phyloP scores from a whole-genome alignment of 257 asterid genomes.

The Paulownia fortunei region DNA sequence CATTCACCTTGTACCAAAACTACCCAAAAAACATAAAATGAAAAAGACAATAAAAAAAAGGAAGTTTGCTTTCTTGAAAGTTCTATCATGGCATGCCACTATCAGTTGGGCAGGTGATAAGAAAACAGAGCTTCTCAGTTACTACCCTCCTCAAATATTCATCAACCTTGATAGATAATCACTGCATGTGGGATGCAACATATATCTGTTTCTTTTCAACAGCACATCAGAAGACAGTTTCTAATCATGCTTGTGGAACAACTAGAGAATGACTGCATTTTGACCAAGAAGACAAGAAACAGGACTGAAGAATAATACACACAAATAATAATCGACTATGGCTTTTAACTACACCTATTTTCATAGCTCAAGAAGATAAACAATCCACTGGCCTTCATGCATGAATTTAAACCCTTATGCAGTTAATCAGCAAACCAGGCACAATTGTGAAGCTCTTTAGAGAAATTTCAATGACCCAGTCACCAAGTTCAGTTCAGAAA shows the following conservation, averaged over 20 bases:
- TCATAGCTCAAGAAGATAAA: not conserved
- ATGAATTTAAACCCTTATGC: not conserved
- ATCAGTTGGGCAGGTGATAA: not conserved
- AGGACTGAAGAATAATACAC: not conserved
- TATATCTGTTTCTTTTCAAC: too few relatives aligned
- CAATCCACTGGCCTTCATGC: too few relatives aligned
- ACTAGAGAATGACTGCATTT: too few relatives aligned
- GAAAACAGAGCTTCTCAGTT: not conserved
- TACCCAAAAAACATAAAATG: not conserved
- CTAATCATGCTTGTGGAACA: not conserved
- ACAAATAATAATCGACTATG: too few relatives aligned
- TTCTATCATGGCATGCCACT: too few relatives aligned
- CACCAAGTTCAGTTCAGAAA: not conserved
- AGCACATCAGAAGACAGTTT: too few relatives aligned
- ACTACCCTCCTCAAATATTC: not conserved
- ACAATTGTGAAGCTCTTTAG: not conserved
- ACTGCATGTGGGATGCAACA: too few relatives aligned
- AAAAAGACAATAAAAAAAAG: not conserved
- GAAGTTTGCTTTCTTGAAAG: not conserved
- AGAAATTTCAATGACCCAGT: not conserved
- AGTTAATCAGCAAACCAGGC: not conserved
- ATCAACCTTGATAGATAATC: too few relatives aligned
- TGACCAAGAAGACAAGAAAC: not conserved
- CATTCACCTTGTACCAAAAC: conserved; percentile 8
- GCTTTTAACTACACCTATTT: not conserved